Evolutionary conservation across 169 alveolate genomes (phyloP), one percentile per base, ranked within the genome.

Genomic region (Plasmodium reichenowi): DNA sequence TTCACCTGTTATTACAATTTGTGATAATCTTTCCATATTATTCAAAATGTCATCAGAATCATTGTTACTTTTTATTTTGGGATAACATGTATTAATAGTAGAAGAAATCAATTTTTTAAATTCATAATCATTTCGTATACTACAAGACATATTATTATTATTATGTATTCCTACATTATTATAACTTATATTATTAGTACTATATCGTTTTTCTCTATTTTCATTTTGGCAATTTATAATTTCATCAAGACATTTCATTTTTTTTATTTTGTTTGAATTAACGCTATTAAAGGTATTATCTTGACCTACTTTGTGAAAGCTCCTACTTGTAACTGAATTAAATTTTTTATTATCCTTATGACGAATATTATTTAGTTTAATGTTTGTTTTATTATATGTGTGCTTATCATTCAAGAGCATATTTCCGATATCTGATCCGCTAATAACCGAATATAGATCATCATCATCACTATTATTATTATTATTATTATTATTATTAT

Each of bases 31-130:
- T 38, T 83, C 85, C 91, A 83, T 83, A 12, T 56, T 83, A 62
- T 24, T 56, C 59, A 83, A 13, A 54, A 83, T 83, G n/a, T 83
- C 91, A 15, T 83, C 72, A 17, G 83, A 50, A 17, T 58, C 86
- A 67, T 54, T 71, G 29, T 32, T 17, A 62, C 62, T 22, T 63
- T 71, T 83, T 58, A 83, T 83, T 24, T 70, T 83, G 6, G 91
- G 91, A n/a, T 45, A 58, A 24, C 91, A 83, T 62, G 48, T n/a
- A 50, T 83, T 71, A 59, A 83, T 83, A 43, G 91, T 83, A 48
- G 78, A 63, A 26, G 66, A 15, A 17, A 83, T 22, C n/a, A 70
- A 50, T 68, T 83, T 15, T 9, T 59, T 67, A 70, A 83, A 70
- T 70, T 68, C 91, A 52, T 70, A 83, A 70, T 83, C 48, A 8